These are phyloP conservation scores for Lanzia echinophila DNA, from an alignment of 2,329 filamentous ascomycete species.

Conservation along the genomic window DNA sequence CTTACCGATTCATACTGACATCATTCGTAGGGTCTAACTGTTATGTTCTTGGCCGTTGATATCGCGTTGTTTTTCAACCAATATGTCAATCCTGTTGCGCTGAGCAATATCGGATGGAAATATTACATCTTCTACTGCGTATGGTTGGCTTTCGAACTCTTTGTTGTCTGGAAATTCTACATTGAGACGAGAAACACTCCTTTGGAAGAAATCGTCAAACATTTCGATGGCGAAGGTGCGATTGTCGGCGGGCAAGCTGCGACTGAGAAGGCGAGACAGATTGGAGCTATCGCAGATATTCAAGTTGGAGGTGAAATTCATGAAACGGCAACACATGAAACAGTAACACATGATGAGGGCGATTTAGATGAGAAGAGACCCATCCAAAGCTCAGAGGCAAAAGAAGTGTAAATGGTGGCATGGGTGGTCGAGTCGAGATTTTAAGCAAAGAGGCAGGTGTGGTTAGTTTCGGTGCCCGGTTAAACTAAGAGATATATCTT, in stretches of 20 bases:
- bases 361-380: slow-evolving; percentile 1
- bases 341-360: background rate
- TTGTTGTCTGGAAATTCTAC: slow-evolving; percentile 30
- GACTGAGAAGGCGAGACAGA: slow-evolving; percentile 8
- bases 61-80: slow-evolving; percentile 40
- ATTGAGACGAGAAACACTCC: slow-evolving; percentile 38
- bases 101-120: slow-evolving; percentile 35
- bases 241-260: slow-evolving; percentile 11
- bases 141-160: slow-evolving; percentile 26
- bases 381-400: too few species aligned
- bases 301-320: background rate
- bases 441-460: too few species aligned
- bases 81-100: slow-evolving; percentile 38
- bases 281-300: slow-evolving; percentile 9
- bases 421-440: too few species aligned
- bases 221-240: slow-evolving; percentile 39
- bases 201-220: slow-evolving; percentile 39
- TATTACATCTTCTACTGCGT: slow-evolving; percentile 39
- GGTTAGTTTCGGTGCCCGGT: too few species aligned
- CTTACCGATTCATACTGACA: background rate
- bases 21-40: slow-evolving; percentile 27
- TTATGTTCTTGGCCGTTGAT: slow-evolving; percentile 40
- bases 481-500: too few species aligned
- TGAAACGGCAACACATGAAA: too few species aligned
- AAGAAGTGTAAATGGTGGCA: too few species aligned